A percentile compares a stretch with the other conserved stretches of the same genome.
phyloP scores from a whole-genome alignment of 805 yeast genomes.

The Metschnikowia cubensis region DNA sequence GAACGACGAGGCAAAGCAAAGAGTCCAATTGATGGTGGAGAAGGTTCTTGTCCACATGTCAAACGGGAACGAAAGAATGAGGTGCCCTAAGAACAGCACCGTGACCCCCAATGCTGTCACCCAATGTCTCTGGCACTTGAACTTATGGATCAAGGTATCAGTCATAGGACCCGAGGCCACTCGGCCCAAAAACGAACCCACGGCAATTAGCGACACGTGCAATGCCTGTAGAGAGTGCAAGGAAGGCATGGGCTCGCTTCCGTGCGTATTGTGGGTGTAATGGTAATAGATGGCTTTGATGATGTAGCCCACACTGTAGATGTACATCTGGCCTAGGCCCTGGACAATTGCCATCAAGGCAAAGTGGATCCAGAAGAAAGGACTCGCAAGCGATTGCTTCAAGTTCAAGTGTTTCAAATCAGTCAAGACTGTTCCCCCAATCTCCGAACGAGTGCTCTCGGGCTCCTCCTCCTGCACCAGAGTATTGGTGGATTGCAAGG shows the following conservation, averaged over 20 bases:
- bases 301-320: slow-evolving; percentile 31
- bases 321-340: slow-evolving; percentile 38
- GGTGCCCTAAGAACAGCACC: slow-evolving; percentile 30
- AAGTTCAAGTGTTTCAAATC: slow-evolving; percentile 16
- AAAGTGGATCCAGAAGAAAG: slow-evolving; percentile 32
- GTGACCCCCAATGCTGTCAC: slow-evolving; percentile 25
- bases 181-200: slow-evolving; percentile 30
- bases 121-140: slow-evolving; percentile 31
- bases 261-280: not conserved
- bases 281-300: slow-evolving; percentile 25
- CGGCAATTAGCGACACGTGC: slow-evolving; percentile 32
- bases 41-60: slow-evolving; percentile 12
- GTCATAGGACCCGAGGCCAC: slow-evolving; percentile 31
- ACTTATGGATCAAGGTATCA: slow-evolving; percentile 24
- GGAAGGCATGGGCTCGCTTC: slow-evolving; percentile 6
- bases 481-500: not conserved
- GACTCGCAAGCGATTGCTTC: slow-evolving; percentile 23
- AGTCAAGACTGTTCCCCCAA: not conserved
- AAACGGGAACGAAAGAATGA: slow-evolving; percentile 16
- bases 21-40: slow-evolving; percentile 15
- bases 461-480: not conserved
- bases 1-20: slow-evolving; percentile 24
- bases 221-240: slow-evolving; percentile 27
- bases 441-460: not conserved
- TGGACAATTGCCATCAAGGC: slow-evolving; percentile 29